Evolutionary conservation across 202 grass and related monocot species (phyloP), one percentile per base, ranked within the genome.

Genomic region (Eragrostis tef): DNA sequence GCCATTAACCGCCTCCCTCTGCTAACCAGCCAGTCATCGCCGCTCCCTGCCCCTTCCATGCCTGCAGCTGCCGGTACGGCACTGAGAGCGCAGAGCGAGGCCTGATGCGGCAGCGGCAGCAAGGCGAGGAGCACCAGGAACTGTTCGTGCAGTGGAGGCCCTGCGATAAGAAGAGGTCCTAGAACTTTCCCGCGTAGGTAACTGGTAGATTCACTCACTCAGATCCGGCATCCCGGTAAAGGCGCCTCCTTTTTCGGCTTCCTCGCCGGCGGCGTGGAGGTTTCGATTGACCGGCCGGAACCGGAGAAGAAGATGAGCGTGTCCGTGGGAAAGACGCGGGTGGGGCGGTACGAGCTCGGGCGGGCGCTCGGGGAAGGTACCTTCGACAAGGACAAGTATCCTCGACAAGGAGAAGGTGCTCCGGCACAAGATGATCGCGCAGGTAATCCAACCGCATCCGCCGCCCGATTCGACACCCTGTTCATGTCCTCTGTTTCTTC

Each of bases 351-450:
- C 73, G 94, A 98, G 75, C 92, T 98, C 1, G 94, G 94, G 21
- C 83, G 92, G 60, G 94, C 94, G 16, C 92, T 98, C 13, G 94
- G 94, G 8, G 88, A 89, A 53, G 94, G 94, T 4, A 93, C 90
- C 66, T 98, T 98, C 85, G 94, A 92, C 47, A 98, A 98, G 90
- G 94, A 94, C 25, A 98, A 98, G 87, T 98, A 91, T 97, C 81
- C 87, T 97, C 61, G 94, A 97, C 80, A 97, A 98, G 81, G 94
- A 98, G 43, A 98, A 94, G 84, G 88, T 98, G 50, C 90, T 98
- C 78, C 83, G 74, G 57, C 94, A 98, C 85, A 94, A 93, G 88
- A 98, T n/a, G 94, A 89, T 98, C 84, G 57, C 74, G 16, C 94
- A 98, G 94, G 94, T 77, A 77, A 39, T 39, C 34, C 34, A 6